Conservation (phyloP, 768 basidiomycete genomes). For the Sporobolomyces phaffii region DNA sequence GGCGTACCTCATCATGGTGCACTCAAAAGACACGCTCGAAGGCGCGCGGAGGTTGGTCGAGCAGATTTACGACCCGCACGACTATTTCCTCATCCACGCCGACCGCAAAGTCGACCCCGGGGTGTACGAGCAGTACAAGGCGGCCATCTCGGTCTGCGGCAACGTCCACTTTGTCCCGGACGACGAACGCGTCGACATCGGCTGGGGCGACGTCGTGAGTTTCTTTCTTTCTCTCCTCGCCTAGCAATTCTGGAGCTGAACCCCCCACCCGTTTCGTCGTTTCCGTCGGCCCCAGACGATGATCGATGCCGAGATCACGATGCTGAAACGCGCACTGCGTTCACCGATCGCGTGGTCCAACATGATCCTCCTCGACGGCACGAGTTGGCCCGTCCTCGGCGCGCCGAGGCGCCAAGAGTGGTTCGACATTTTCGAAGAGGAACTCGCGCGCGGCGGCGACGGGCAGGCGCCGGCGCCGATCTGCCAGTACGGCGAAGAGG, state of each 20-base stretch:
- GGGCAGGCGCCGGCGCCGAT: background rate
- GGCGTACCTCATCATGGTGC: conserved; percentile 8
- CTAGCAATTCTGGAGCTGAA: too few species aligned
- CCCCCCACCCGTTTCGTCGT: background rate
- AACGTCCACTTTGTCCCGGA: conserved; percentile 5
- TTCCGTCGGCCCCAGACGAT: background rate
- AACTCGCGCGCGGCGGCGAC: background rate
- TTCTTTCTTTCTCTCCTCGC: background rate
- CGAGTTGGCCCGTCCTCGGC: conserved; percentile 7
- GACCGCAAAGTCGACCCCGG: background rate
- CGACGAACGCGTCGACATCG: background rate
- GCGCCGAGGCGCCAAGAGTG: background rate
- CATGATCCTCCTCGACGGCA: conserved; percentile 10
- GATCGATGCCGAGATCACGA: conserved; percentile 3
- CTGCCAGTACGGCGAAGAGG: conserved; percentile 4
- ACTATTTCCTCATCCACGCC: conserved; percentile 8
- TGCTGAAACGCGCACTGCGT: background rate
- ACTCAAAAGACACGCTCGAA: background rate
- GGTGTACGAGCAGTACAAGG: background rate
- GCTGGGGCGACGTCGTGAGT: conserved; percentile 13
- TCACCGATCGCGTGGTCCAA: background rate
- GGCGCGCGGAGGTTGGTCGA: background rate
- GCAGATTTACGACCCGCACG: conserved; percentile 9
- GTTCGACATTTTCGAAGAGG: conserved; percentile 4
- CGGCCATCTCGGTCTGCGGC: background rate